Base-by-base conservation (phyloP, 2,329 filamentous ascomycete genomes). In the Pseudocercospora vitis region DNA sequence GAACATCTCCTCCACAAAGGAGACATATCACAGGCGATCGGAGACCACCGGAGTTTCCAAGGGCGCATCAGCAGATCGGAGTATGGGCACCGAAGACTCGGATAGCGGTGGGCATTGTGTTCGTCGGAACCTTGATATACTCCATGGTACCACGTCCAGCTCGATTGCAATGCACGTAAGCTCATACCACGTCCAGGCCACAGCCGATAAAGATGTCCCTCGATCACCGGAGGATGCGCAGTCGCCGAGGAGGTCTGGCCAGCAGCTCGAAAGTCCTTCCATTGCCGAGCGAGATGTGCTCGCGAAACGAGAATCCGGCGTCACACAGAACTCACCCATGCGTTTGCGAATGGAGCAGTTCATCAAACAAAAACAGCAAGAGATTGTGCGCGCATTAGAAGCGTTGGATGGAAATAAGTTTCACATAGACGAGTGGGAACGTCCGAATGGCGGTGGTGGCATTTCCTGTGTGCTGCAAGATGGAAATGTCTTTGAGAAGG, bases 401-500 rank as follows among this genome's bases (percentile, higher is more conserved):
- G 81, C 84, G 64, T 78, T 97, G 37, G 94, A 97, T 68, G 91
- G 90, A 53, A 84, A 82, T 60, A 81, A 83, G 62, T 99, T 99
- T 77, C 81, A 82, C 55, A 78, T 84, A 55, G 94, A 99, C 74
- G 86, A 87, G 61, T 99, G 94, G 94, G 81, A 84, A 57, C 85
- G 94, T 48, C 86, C 88, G 53, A 86, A 91, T 68, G 94, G 94
- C 50, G 94, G 94, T 35, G 94, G 94, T 52, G 94, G 94, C 61
- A 91, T 92, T 64, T 95, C 90, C 12, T 96, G 91, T 73, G 91
- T 99, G 32, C 78, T 99, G 14, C 94, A 99, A 72, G 91, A 96
- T 61, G 91, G 94, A 63, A 92, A 95, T 58, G 90, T 96, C 47
- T 99, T 99, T 67, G 94, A 99, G 73, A 99, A 99, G 76, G 94